Evolutionary conservation across 2,329 filamentous ascomycete species (phyloP).

Genomic region (Talaromyces sp.): DNA sequence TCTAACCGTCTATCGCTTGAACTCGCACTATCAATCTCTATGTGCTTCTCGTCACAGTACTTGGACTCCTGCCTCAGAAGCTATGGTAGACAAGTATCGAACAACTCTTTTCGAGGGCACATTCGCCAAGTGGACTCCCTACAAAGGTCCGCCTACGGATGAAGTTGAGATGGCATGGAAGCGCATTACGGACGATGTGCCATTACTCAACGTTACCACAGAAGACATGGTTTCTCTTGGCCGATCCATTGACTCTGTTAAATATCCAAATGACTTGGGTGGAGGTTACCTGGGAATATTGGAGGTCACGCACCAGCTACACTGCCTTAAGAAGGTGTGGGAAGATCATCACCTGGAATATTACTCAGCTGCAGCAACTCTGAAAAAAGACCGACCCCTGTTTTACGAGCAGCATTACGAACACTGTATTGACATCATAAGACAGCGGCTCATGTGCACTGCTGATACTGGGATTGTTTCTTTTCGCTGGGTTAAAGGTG

Average conservation of each 20-base stretch:
- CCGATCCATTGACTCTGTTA: not conserved
- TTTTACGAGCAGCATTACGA: constrained; percentile 14
- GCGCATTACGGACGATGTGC: not conserved
- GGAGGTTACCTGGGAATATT: constrained; percentile 4
- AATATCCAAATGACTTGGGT: not conserved
- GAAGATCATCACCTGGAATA: constrained; percentile 9
- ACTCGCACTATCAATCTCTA: not conserved
- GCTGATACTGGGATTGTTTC: constrained; percentile 9
- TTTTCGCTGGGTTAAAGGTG: constrained; percentile 9
- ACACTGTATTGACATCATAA: constrained; percentile 12
- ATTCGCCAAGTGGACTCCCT: constrained; percentile 3
- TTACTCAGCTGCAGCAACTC: not conserved
- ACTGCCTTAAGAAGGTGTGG: constrained; percentile 10
- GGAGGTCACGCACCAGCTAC: constrained; percentile 11
- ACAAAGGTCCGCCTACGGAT: constrained; percentile 5
- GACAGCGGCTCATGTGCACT: constrained; percentile 12
- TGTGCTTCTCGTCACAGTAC: not conserved
- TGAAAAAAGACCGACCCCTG: constrained; percentile 6
- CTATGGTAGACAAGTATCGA: not conserved
- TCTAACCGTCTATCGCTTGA: not conserved
- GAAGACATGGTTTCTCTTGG: not conserved
- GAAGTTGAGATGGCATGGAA: constrained; percentile 12
- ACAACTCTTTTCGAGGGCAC: constrained; percentile 1
- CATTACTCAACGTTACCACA: constrained; percentile 3
- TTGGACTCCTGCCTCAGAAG: not conserved